Conservation (phyloP, 1,284 basidiomycete species). For the Cryptococcus sp. region DNA sequence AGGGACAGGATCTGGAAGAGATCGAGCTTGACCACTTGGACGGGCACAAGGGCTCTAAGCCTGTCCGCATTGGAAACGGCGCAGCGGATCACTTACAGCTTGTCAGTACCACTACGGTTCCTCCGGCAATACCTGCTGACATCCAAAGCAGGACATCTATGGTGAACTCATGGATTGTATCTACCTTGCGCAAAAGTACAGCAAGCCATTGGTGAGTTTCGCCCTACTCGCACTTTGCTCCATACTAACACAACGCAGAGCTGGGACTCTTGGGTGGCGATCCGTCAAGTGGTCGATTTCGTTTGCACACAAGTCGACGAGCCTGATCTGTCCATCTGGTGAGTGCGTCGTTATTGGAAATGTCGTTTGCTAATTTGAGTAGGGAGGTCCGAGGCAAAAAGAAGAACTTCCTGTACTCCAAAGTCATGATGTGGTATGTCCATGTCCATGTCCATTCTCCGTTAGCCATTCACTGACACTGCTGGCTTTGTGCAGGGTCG, state of each 20-base stretch:
- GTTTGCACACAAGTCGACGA: conserved; percentile 41
- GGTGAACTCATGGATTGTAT: conserved; percentile 89
- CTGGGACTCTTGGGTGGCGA: conserved; percentile 69
- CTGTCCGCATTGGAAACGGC: conserved; percentile 76
- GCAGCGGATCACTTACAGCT: conserved; percentile 86
- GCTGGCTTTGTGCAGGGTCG: conserved; percentile 64
- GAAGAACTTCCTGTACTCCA: conserved; percentile 85
- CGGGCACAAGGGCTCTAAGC: conserved; percentile 72
- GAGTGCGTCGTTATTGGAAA: conserved; percentile 39
- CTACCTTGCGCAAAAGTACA: conserved; percentile 81
- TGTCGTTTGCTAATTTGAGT: not conserved
- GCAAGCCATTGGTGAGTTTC: conserved; percentile 58
- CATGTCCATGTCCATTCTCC: conserved; percentile 23
- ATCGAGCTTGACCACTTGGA: conserved; percentile 78
- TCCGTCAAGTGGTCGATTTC: conserved; percentile 56
- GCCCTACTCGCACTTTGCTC: not conserved
- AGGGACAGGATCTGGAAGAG: conserved; percentile 67
- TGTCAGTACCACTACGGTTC: conserved; percentile 55
- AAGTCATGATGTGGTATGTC: conserved; percentile 84
- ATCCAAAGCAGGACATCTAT: conserved; percentile 74
- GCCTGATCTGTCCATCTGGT: conserved; percentile 67
- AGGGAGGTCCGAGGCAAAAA: conserved; percentile 83
- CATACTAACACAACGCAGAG: conserved; percentile 46
- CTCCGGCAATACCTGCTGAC: not conserved
- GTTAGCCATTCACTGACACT: conserved; percentile 3